Conservation (phyloP, 805 yeast species). For the Candida easanensis region DNA sequence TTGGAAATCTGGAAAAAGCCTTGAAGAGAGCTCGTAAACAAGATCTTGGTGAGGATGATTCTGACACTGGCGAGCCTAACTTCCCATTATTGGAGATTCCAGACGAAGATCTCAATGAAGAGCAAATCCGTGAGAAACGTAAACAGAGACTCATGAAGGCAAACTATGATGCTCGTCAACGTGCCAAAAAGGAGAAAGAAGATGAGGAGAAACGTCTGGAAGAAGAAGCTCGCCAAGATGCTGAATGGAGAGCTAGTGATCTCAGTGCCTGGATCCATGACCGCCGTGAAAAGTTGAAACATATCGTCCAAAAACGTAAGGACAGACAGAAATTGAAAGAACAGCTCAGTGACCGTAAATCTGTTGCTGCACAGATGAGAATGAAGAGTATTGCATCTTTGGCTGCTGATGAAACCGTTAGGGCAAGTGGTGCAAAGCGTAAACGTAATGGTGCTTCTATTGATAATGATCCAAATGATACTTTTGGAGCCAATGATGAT, state of each 20-base stretch:
- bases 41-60: constrained; percentile 58
- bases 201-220: constrained; percentile 58
- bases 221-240: constrained; percentile 63
- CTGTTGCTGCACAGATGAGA: constrained; percentile 86
- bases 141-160: constrained; percentile 81
- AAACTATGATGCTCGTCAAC: constrained; percentile 81
- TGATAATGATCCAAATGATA: constrained; percentile 89
- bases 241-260: constrained; percentile 73
- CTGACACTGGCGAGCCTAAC: constrained; percentile 40
- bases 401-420: constrained; percentile 65
- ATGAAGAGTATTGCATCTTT: constrained; percentile 89
- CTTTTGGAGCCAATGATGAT: constrained; percentile 92
- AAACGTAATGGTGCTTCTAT: constrained; percentile 62
- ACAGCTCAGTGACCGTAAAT: constrained; percentile 83
- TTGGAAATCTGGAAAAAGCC: constrained; percentile 62
- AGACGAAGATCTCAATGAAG: constrained; percentile 78
- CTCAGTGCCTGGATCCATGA: constrained; percentile 75
- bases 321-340: constrained; percentile 62
- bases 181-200: constrained; percentile 76
- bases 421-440: constrained; percentile 33
- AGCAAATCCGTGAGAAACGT: constrained; percentile 81
- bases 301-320: constrained; percentile 56
- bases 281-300: constrained; percentile 59
- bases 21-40: constrained; percentile 64
- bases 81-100: constrained; percentile 79